These are phyloP conservation scores for Tagetes patula DNA, from an alignment of 129 eudicot species.

Conservation along the genomic window DNA sequence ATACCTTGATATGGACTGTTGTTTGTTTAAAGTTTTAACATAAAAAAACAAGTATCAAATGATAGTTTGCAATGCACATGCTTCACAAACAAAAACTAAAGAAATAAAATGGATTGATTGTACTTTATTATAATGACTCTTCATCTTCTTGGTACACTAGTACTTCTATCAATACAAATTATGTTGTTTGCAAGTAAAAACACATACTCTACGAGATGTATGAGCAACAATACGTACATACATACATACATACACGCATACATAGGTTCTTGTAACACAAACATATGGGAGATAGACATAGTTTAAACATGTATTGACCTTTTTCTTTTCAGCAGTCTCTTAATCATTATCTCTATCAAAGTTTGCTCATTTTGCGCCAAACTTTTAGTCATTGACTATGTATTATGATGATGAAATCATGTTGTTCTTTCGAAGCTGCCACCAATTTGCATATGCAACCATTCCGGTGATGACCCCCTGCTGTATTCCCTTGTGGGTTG, in stretches of 20 bases:
- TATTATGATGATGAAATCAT: slow-evolving; percentile 23
- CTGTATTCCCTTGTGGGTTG: slow-evolving; percentile 79
- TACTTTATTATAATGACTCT: slow-evolving; percentile 28
- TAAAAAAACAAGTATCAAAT: no score
- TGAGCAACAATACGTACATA: slow-evolving; percentile 26
- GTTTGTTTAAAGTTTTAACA: no score
- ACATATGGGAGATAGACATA: slow-evolving; percentile 33
- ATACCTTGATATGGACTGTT: no score
- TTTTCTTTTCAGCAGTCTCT: slow-evolving; percentile 2
- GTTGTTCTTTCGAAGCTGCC: slow-evolving; percentile 71
- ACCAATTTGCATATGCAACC: slow-evolving; percentile 98
- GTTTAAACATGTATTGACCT: slow-evolving; percentile 6
- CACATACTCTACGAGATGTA: slow-evolving; percentile 33
- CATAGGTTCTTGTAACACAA: slow-evolving; percentile 30
- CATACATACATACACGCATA: slow-evolving; percentile 12
- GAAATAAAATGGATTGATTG: slow-evolving; percentile 27
- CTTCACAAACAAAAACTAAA: neutral
- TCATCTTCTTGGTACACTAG: slow-evolving; percentile 25
- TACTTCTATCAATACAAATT: slow-evolving; percentile 28
- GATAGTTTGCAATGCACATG: no score
- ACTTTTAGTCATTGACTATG: slow-evolving; percentile 2
- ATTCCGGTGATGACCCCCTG: slow-evolving; percentile 90
- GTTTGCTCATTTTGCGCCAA: slow-evolving; percentile 14
- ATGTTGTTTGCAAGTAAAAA: slow-evolving; percentile 32
- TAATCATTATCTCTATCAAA: slow-evolving; percentile 22